phyloP scores from a whole-genome alignment of 306 rosid species.

The Elaeagnus macrophylla region DNA sequence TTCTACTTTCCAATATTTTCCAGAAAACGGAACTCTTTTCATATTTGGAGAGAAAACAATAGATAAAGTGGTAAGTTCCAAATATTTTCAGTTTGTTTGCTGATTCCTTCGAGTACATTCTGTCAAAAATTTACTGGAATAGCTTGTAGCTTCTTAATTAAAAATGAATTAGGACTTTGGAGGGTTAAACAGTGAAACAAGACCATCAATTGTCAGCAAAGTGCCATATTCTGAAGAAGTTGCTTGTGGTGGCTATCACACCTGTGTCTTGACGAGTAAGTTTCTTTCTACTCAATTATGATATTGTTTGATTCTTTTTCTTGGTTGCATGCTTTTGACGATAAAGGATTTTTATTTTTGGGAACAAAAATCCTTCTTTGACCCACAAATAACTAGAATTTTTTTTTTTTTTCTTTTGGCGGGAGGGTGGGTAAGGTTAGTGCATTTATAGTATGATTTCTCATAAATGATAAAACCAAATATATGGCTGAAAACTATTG shows the following conservation, averaged over 20 bases:
- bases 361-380: no score
- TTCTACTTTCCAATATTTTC: slow-evolving; percentile 24
- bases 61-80: slow-evolving; percentile 51
- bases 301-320: background rate
- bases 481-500: no score
- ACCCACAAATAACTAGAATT: no score
- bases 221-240: slow-evolving; percentile 69
- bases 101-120: background rate
- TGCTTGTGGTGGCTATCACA: slow-evolving; percentile 95
- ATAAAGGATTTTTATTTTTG: background rate
- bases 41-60: slow-evolving; percentile 66
- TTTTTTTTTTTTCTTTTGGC: no score
- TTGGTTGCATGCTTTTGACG: background rate
- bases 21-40: slow-evolving; percentile 77
- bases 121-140: background rate
- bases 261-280: slow-evolving; percentile 78
- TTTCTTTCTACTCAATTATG: slow-evolving; percentile 17
- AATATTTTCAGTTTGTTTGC: background rate
- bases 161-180: slow-evolving; percentile 43
- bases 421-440: no score
- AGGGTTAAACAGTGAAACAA: slow-evolving; percentile 35
- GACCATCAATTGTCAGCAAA: slow-evolving; percentile 42
- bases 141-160: slow-evolving; percentile 12
- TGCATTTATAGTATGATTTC: no score
- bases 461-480: no score